Percentiles rank a stretch among this genome's conserved stretches.
Conservation (phyloP, 164 flowering plant genomes). For the Paratinospora sagittata region DNA sequence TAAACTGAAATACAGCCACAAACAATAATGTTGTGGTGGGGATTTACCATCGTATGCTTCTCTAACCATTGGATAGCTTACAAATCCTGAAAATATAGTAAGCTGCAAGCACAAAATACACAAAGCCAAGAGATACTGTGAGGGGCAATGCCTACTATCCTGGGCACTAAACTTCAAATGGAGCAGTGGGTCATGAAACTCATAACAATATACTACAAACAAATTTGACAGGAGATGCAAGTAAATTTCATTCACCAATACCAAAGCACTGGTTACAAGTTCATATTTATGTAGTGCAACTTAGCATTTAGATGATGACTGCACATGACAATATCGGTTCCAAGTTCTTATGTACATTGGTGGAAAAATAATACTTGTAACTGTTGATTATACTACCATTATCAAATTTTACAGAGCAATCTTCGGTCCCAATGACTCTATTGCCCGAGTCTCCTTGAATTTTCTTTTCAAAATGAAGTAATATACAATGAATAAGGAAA, state of each 20-base stretch:
- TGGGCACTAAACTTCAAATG: no score
- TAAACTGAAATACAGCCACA: background rate
- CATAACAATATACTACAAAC: background rate
- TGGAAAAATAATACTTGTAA: no score
- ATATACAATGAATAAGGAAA: no score
- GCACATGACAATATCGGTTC: no score
- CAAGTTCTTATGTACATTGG: no score
- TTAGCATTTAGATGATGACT: background rate
- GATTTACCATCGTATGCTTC: slow-evolving; percentile 91
- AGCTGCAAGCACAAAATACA: slow-evolving; percentile 49
- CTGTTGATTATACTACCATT: no score
- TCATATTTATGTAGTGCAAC: background rate
- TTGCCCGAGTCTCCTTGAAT: no score
- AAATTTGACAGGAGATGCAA: background rate
- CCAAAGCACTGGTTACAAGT: background rate
- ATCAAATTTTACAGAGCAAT: no score
- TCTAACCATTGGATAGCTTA: slow-evolving; percentile 96
- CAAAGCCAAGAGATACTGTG: slow-evolving; percentile 10
- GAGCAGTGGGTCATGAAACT: background rate
- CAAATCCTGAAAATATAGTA: slow-evolving; percentile 98
- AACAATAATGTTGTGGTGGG: background rate
- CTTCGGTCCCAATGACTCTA: no score
- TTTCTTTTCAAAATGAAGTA: no score
- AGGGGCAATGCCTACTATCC: background rate
- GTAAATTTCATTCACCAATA: background rate